Percentiles rank a stretch among this genome's conserved stretches.
These are phyloP conservation scores for Ophiostoma ulmi DNA, from an alignment of 2,329 filamentous ascomycete genomes.

Conservation along the genomic window DNA sequence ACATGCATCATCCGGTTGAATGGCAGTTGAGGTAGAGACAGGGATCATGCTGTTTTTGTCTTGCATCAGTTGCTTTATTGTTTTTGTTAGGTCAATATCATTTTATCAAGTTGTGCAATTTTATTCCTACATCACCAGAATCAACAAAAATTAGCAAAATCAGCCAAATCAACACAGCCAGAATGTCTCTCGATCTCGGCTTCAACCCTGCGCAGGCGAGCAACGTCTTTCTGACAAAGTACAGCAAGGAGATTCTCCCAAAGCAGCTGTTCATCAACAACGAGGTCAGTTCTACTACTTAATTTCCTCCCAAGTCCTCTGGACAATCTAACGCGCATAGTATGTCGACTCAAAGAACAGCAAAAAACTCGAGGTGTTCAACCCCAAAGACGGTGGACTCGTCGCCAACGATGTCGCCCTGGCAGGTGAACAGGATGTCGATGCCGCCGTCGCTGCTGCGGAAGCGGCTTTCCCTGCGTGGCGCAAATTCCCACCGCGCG, in stretches of 20 bases:
- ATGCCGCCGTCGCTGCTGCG: constrained; percentile 67
- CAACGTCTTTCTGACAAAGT: constrained; percentile 28
- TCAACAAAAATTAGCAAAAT: not conserved
- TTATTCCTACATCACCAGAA: not conserved
- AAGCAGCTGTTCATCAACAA: constrained; percentile 40
- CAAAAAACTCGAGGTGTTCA: constrained; percentile 45
- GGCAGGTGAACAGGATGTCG: constrained; percentile 50
- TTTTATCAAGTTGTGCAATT: not conserved
- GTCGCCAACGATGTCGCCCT: constrained; percentile 46
- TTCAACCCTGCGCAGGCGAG: constrained; percentile 26
- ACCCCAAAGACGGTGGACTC: constrained; percentile 45
- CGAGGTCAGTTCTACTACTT: constrained; percentile 29
- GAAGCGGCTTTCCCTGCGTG: constrained; percentile 67
- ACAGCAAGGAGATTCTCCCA: constrained; percentile 34
- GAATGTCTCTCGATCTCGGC: constrained; percentile 30
- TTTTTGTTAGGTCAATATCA: not conserved
- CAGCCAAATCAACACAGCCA: constrained; percentile 15
- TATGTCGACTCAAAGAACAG: constrained; percentile 38
- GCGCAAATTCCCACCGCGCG: constrained; percentile 69
- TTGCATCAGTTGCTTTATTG: not conserved
- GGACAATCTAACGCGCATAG: not conserved
- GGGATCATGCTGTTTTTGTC: not conserved
- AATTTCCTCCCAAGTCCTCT: not conserved
- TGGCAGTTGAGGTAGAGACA: not conserved
- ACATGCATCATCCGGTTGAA: not conserved